phyloP scores from a whole-genome alignment of 345 rosid species.

The Gossypium raimondii region DNA sequence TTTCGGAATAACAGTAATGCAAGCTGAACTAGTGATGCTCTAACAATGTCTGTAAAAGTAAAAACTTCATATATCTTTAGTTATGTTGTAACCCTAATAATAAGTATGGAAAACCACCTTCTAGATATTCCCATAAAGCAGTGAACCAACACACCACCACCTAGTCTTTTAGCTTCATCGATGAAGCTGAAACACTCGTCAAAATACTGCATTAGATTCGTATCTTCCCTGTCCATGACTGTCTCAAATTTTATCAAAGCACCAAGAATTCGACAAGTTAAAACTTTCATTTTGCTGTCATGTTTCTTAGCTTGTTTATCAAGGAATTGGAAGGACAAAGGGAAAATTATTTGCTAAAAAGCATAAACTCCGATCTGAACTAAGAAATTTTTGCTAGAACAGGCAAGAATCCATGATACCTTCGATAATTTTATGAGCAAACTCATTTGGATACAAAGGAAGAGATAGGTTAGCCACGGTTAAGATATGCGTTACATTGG shows the following conservation, averaged over 20 bases:
- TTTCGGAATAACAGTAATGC: neutral
- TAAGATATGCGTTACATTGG: conserved; percentile 61
- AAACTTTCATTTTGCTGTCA: neutral
- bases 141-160: conserved; percentile 49
- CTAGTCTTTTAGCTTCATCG: conserved; percentile 40
- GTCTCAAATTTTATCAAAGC: conserved; percentile 10
- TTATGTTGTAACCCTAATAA: neutral
- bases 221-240: conserved; percentile 39
- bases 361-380: neutral
- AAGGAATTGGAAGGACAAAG: neutral
- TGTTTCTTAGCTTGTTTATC: too few species aligned
- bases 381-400: neutral
- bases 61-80: too few species aligned
- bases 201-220: conserved; percentile 38
- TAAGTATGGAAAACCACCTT: conserved; percentile 27
- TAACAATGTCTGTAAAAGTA: too few species aligned
- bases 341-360: neutral
- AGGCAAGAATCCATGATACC: conserved; percentile 30
- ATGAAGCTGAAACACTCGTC: conserved; percentile 45
- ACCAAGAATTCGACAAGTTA: neutral
- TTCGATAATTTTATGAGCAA: conserved; percentile 58
- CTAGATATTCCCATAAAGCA: conserved; percentile 53
- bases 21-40: neutral
- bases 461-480: conserved; percentile 55
- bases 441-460: conserved; percentile 58